These are phyloP conservation scores for Neurospora sp. DNA, from an alignment of 495 filamentous ascomycete genomes.

Conservation along the genomic window DNA sequence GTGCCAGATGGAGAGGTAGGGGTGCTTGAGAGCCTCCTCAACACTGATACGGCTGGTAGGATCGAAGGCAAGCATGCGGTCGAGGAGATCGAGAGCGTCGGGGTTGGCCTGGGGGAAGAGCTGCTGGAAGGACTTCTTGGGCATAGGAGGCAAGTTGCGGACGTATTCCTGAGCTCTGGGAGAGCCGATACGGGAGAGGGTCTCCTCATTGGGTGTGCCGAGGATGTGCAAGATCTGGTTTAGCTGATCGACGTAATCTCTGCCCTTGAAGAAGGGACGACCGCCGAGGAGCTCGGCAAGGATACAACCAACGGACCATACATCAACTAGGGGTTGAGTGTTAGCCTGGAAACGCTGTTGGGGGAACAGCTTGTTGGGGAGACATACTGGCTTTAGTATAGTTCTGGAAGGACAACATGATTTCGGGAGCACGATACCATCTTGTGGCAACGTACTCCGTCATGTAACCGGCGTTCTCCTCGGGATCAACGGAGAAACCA, in stretches of 20 bases:
- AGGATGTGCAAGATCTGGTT: constrained; percentile 99
- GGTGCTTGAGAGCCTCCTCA: constrained; percentile 88
- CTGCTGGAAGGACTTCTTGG: constrained; percentile 75
- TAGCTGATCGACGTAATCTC: constrained; percentile 97
- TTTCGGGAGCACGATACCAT: constrained; percentile 98
- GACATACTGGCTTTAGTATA: constrained; percentile 97
- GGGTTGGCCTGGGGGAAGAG: constrained; percentile 95
- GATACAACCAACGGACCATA: constrained; percentile 98
- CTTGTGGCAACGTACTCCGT: constrained; percentile 97
- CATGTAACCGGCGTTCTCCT: constrained; percentile 99
- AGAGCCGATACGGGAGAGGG: constrained; percentile 85
- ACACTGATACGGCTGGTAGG: constrained; percentile 84
- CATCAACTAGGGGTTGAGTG: constrained; percentile 58
- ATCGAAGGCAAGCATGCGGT: constrained; percentile 96
- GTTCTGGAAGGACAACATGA: constrained; percentile 99
- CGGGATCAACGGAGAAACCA: constrained; percentile 91
- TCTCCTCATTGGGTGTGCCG: constrained; percentile 92
- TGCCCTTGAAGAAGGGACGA: constrained; percentile 96
- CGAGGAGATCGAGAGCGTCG: constrained; percentile 87
- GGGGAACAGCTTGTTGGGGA: not conserved
- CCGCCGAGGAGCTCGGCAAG: constrained; percentile 92
- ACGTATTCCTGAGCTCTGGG: constrained; percentile 97
- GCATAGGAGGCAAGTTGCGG: constrained; percentile 93
- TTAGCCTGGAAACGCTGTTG: not conserved
- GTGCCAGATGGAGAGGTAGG: constrained; percentile 96